Evolutionary conservation across 805 yeast species (phyloP).

Genomic region (Saccharomycopsis amapae): DNA sequence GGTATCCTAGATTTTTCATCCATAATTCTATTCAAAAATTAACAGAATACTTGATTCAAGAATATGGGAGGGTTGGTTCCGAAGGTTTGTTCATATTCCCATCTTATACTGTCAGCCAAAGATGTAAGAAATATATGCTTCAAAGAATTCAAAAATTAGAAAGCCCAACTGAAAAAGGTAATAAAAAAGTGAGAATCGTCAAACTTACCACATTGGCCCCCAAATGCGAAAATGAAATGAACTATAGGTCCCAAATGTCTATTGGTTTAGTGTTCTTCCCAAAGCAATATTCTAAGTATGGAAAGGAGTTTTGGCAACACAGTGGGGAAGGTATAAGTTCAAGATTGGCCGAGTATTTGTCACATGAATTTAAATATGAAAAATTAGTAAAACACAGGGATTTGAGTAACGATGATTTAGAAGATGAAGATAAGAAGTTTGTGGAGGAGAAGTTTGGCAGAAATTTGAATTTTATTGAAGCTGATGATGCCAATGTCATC

Average conservation of each 20-base stretch:
- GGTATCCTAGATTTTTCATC: constrained; percentile 82
- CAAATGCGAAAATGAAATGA: constrained; percentile 46
- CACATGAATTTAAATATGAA: constrained; percentile 47
- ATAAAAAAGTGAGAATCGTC: constrained; percentile 49
- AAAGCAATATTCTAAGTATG: constrained; percentile 46
- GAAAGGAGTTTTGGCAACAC: constrained; percentile 94
- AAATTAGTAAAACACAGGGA: constrained; percentile 22
- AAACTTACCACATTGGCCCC: constrained; percentile 72
- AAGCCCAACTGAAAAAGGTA: constrained; percentile 28
- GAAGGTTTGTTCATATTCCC: constrained; percentile 76
- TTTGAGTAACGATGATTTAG: constrained; percentile 27
- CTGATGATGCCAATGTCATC: constrained; percentile 67
- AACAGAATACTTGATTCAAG: constrained; percentile 45
- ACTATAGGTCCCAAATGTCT: constrained; percentile 55
- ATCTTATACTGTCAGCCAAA: constrained; percentile 66
- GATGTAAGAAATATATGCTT: constrained; percentile 72
- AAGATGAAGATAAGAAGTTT: constrained; percentile 53
- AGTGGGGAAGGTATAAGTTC: constrained; percentile 96
- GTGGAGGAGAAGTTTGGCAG: constrained; percentile 91
- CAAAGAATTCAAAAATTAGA: constrained; percentile 25
- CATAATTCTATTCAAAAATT: constrained; percentile 56
- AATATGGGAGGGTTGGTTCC: constrained; percentile 71
- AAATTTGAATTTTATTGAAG: constrained; percentile 70
- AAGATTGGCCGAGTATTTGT: constrained; percentile 76
- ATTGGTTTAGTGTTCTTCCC: constrained; percentile 80